phyloP scores from a whole-genome alignment of 2,329 filamentous ascomycete genomes.

The Sclerotinia trifoliorum region DNA sequence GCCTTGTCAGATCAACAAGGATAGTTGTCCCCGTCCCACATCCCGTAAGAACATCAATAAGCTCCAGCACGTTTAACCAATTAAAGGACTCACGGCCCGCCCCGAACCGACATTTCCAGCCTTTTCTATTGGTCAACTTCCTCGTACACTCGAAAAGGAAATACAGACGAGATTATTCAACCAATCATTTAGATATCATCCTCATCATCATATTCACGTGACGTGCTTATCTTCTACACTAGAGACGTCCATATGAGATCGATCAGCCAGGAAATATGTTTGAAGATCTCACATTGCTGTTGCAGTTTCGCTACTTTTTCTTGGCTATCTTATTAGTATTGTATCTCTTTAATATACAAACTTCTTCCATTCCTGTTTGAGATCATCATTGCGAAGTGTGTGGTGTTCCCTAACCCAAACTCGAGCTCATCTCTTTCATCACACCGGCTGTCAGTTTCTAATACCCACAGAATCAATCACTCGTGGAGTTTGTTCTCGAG shows the following conservation, averaged over 20 bases:
- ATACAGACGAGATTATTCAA: neutral
- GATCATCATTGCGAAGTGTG: constrained; percentile 12
- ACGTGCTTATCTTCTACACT: neutral
- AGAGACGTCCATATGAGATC: neutral
- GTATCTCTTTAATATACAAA: neutral
- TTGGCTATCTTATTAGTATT: neutral
- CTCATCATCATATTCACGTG: neutral
- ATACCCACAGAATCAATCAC: neutral
- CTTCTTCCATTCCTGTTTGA: constrained; percentile 9
- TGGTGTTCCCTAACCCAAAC: neutral
- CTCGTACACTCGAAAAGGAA: constrained; percentile 11
- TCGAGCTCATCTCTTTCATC: neutral
- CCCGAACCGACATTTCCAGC: neutral
- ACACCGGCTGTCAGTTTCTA: neutral
- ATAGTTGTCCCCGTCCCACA: neutral
- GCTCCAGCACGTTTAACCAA: neutral
- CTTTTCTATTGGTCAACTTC: constrained; percentile 17
- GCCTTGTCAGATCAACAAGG: neutral
- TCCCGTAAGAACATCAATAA: neutral
- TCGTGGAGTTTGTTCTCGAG: neutral
- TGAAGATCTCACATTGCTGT: neutral
- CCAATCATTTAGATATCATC: neutral
- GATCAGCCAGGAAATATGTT: neutral
- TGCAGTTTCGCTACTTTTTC: neutral
- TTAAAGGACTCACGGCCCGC: neutral